These are phyloP conservation scores for Diutina pseudorugosa DNA, from an alignment of 1,139 yeast genomes.

Conservation along the genomic window DNA sequence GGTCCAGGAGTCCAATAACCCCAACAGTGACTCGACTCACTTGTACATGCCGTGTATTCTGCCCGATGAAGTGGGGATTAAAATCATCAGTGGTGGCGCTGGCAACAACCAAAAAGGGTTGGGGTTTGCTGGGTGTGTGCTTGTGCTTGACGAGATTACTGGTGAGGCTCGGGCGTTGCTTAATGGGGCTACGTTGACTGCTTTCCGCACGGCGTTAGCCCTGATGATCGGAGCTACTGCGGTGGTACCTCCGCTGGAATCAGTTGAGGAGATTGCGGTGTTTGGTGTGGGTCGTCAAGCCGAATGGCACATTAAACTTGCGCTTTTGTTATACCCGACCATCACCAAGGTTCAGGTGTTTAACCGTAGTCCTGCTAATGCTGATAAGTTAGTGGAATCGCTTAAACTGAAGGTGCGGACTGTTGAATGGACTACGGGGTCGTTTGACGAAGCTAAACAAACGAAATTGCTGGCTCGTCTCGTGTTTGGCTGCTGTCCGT, in stretches of 20 bases:
- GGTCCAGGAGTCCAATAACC: conserved; percentile 17
- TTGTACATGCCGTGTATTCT: conserved; percentile 57
- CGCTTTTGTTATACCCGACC: conserved; percentile 27
- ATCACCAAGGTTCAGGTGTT: conserved; percentile 31
- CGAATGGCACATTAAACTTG: conserved; percentile 47
- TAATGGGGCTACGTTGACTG: conserved; percentile 51
- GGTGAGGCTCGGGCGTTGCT: conserved; percentile 43
- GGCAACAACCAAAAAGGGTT: conserved; percentile 19
- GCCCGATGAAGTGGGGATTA: conserved; percentile 30
- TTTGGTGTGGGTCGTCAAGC: conserved; percentile 65
- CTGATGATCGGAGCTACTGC: conserved; percentile 35
- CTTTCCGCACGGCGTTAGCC: conserved; percentile 57
- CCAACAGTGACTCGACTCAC: conserved; percentile 29
- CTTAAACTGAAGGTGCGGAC: background rate
- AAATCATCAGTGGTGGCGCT: conserved; percentile 40
- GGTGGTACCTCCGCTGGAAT: conserved; percentile 8
- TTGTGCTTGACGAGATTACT: conserved; percentile 34
- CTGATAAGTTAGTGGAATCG: conserved; percentile 18
- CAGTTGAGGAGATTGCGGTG: conserved; percentile 18
- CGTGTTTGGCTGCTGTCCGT: conserved; percentile 49
- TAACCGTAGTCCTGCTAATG: conserved; percentile 34
- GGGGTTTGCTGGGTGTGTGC: conserved; percentile 43
- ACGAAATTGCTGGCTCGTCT: background rate
- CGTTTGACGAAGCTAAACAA: background rate
- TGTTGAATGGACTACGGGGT: background rate